A percentile compares a stretch with the other conserved stretches of the same genome.
These are phyloP conservation scores for Myxozyma geophila DNA, from an alignment of 805 yeast genomes.

Conservation along the genomic window DNA sequence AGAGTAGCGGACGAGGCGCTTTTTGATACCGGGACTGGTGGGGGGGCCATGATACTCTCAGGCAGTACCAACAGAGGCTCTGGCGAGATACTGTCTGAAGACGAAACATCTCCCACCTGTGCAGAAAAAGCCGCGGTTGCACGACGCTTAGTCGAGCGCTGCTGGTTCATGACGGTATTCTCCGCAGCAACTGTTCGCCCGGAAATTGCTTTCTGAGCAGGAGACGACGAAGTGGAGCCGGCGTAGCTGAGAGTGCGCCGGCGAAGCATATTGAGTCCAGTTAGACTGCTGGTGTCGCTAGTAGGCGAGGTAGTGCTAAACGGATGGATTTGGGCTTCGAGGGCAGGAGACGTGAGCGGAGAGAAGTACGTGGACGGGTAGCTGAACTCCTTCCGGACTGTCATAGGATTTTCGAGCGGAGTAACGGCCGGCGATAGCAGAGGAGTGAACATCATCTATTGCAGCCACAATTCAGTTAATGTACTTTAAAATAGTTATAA, in stretches of 20 bases:
- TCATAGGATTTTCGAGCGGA: conserved; percentile 52
- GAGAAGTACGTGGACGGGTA: conserved; percentile 31
- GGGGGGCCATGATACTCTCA: conserved; percentile 34
- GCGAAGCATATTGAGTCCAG: conserved; percentile 13
- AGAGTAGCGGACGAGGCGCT: background rate
- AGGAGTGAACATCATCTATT: conserved; percentile 60
- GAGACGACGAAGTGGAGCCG: conserved; percentile 17
- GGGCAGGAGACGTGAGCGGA: conserved; percentile 39
- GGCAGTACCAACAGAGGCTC: conserved; percentile 30
- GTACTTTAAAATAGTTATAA: background rate
- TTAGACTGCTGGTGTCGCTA: background rate
- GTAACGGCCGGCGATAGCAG: conserved; percentile 76
- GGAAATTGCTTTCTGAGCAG: conserved; percentile 10
- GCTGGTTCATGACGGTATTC: background rate
- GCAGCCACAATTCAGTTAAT: background rate
- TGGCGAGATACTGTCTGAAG: conserved; percentile 34
- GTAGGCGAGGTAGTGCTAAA: conserved; percentile 17
- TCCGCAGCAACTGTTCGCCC: background rate
- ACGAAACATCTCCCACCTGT: conserved; percentile 22
- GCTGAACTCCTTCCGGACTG: conserved; percentile 17
- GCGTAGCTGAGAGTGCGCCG: conserved; percentile 16
- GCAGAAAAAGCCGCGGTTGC: conserved; percentile 27
- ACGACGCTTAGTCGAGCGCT: conserved; percentile 31
- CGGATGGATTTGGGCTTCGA: conserved; percentile 33
- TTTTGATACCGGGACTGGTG: conserved; percentile 30